Evolutionary conservation across 75 land plant species (phyloP), one percentile per base, ranked within the genome.

Genomic region (Pseudotsuga menziesii): DNA sequence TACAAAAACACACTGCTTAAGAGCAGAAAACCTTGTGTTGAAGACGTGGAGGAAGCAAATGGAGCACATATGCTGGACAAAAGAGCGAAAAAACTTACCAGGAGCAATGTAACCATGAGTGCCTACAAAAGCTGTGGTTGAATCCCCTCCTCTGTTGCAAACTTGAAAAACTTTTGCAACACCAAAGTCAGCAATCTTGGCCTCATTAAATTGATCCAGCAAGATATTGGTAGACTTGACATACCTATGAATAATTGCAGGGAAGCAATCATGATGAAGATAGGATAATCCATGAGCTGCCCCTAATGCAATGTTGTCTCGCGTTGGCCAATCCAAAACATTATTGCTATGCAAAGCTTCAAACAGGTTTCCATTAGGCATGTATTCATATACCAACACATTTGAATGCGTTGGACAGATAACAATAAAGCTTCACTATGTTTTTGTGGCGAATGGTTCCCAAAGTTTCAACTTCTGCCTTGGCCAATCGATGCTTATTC

Each of bases 141-240:
- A 29, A 29, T 29, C 32, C 32, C 32, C 32, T 29, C 0, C 32
- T 29, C 32, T 29, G 32, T 52, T 22, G 23, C 78, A 73, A 87
- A 72, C 99, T 63, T 85, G 87, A 2, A 84, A 78, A 39, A 85
- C 66, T 78, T 85, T 93, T 12, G 96, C 94, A 57, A 91, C 83
- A 4, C 97, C 98, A 79, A 96, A 96, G 79, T 96, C 98, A 54
- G 97, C 98, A 63, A 96, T 82, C 69, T 90, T 91, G 19, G 97
- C 88, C 73, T 93, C 94, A 84, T 85, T 87, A 13, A 86, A 84
- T 62, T 82, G 84, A 80, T 90, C 91, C 69, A 96, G 89, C 56
- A 96, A 81, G 41, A 96, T 96, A 75, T 96, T 96, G 44, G 78
- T 86, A 4, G 97, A 88, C 72, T 96, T 96, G 13, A 96, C 87